Conservation (phyloP, 352 stramenopile species). For the Globisporangium abappressorium region DNA sequence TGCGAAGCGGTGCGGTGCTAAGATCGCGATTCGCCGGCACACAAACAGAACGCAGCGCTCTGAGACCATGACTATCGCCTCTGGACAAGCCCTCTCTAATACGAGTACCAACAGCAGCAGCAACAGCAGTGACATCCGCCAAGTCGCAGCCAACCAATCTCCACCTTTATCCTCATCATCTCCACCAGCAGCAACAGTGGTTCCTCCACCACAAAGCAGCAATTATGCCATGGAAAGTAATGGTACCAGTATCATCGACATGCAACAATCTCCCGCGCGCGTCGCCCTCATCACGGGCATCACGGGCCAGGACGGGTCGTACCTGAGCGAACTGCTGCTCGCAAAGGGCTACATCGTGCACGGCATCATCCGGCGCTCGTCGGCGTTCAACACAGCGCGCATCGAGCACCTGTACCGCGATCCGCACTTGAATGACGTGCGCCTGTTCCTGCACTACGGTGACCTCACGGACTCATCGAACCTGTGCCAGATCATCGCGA, state of each 20-base stretch:
- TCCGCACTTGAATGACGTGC: slow-evolving; percentile 90
- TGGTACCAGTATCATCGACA: not conserved
- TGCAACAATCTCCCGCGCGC: slow-evolving; percentile 15
- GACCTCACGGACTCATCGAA: slow-evolving; percentile 98
- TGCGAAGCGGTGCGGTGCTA: not conserved
- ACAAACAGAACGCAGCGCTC: not conserved
- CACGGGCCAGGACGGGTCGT: slow-evolving; percentile 98
- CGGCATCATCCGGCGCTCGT: slow-evolving; percentile 96
- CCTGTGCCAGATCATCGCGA: slow-evolving; percentile 94
- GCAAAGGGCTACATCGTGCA: slow-evolving; percentile 96
- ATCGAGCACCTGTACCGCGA: slow-evolving; percentile 98
- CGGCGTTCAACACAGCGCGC: slow-evolving; percentile 97
- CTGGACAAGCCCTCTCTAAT: not conserved
- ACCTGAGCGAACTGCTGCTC: slow-evolving; percentile 96
- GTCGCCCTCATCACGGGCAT: slow-evolving; percentile 97
- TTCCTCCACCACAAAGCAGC: not conserved
- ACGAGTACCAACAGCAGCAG: not conserved
- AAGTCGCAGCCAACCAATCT: slow-evolving; percentile 1
- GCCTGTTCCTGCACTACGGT: slow-evolving; percentile 98
- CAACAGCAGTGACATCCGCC: not conserved
- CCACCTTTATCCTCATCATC: not conserved
- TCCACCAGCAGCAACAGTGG: not conserved
- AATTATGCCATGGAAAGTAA: not conserved
- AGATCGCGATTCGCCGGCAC: not conserved
- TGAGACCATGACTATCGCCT: not conserved